Evolutionary conservation across 2,329 filamentous ascomycete genomes (phyloP), one percentile per base, ranked within the genome.

Genomic region (Aureobasidium sp.): DNA sequence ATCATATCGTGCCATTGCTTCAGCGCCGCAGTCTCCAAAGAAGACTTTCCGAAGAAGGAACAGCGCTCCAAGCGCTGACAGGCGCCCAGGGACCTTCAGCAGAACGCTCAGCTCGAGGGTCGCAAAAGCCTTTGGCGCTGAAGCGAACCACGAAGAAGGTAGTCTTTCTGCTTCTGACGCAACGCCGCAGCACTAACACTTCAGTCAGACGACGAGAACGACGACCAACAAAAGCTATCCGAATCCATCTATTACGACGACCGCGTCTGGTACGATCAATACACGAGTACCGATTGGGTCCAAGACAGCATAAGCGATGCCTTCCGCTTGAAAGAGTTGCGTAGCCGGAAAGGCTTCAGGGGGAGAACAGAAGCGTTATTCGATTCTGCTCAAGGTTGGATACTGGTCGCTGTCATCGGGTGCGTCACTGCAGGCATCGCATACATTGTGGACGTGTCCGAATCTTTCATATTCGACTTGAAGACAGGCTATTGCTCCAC

Each of bases 201-300:
- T 19, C 57, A 47, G 57, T 54, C 37, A 33, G 45, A 48, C 15
- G 45, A 48, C 45, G 45, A 48, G 7, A 22, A 48, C 7, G 24
- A 48, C 15, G 60, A 81, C 64, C 77, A 87, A 74, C 74, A 80
- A 64, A 85, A 88, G 65, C 86, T 86, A 53, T 89, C 86, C 69
- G 77, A 80, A 37, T 86, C 85, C 5, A 75, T 88, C 11, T 87
- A 85, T 68, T 79, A 87, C 56, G 90, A 97, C 70, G 91, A 97
- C 67, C 86, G 94, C 64, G 89, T 95, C 11, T 97, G 94, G 94
- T 97, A 97, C 76, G 94, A 99, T 78, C 94, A 99, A 75, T 96
- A 96, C 70, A 96, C 91, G 6, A 96, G 90, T 7, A 97, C 91
- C 61, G 93, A 99, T 74, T 99, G 94, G 94, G 92, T 99, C 0